Percentiles rank a stretch among this genome's conserved stretches.
Conservation (phyloP, 2,329 filamentous ascomycete genomes). For the Chalaropsis ovoidea region DNA sequence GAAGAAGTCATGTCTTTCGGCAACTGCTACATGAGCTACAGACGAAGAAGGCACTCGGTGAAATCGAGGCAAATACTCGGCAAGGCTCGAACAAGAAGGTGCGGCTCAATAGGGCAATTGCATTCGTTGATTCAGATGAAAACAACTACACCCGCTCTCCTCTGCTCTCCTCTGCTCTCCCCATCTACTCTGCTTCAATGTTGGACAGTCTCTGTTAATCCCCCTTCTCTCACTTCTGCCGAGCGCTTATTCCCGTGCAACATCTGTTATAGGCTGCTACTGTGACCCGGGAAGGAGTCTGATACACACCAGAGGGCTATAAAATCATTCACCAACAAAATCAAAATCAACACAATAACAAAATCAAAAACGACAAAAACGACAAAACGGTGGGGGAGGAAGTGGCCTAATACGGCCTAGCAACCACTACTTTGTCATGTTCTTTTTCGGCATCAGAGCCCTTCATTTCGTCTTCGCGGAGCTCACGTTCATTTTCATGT, state of each 20-base stretch:
- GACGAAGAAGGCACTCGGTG: neutral
- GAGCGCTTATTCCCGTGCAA: constrained; percentile 2
- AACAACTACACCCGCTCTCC: neutral
- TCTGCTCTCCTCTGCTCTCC: no score
- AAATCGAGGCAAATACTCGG: constrained; percentile 1
- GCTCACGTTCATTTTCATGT: neutral
- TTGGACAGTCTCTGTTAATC: neutral
- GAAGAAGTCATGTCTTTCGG: no score
- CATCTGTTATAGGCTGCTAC: neutral
- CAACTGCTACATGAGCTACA: no score
- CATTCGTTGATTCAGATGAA: constrained; percentile 9
- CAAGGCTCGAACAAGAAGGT: neutral
- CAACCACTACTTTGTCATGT: neutral
- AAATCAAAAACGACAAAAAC: neutral
- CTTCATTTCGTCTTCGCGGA: neutral
- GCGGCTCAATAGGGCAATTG: neutral
- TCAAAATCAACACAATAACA: neutral
- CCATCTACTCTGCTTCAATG: neutral
- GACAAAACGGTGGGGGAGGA: neutral
- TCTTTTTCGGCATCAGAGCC: neutral
- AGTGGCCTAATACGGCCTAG: neutral
- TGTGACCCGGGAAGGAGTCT: neutral
- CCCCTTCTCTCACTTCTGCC: neutral
- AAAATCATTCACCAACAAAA: neutral
- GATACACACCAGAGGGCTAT: neutral